Conservation (phyloP, 2,329 filamentous ascomycete species). For the Trichoderma cornu-damae region DNA sequence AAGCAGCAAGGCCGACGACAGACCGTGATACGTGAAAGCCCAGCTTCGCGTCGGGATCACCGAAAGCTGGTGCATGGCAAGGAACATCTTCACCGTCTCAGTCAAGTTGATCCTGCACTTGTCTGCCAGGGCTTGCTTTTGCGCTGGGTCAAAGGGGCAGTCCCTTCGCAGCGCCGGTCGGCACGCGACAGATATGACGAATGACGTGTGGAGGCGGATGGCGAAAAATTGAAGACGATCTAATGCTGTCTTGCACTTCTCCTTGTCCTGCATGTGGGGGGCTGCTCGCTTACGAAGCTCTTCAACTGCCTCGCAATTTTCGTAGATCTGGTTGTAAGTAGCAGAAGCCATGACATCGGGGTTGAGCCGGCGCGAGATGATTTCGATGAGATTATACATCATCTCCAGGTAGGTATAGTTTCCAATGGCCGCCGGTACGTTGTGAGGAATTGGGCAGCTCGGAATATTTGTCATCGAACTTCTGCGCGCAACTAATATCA, state of each 20-base stretch:
- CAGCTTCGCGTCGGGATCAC: slow-evolving; percentile 62
- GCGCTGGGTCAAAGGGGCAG: slow-evolving; percentile 44
- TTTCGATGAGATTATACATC: slow-evolving; percentile 60
- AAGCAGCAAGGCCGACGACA: slow-evolving; percentile 60
- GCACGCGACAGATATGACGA: slow-evolving; percentile 61
- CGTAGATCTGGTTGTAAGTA: slow-evolving; percentile 51
- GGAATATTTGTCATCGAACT: slow-evolving; percentile 59
- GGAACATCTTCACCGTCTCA: slow-evolving; percentile 63
- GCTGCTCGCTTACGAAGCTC: slow-evolving; percentile 45
- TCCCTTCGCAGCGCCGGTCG: slow-evolving; percentile 56
- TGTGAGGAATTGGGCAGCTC: slow-evolving; percentile 49
- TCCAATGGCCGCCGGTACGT: slow-evolving; percentile 38
- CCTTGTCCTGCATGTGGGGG: slow-evolving; percentile 53
- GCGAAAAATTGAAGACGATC: slow-evolving; percentile 61
- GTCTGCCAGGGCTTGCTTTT: slow-evolving; percentile 52
- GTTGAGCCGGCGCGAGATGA: slow-evolving; percentile 54
- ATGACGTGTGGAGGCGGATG: slow-evolving; percentile 59
- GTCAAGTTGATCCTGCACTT: slow-evolving; percentile 59
- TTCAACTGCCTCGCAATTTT: slow-evolving; percentile 53
- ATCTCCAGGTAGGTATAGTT: slow-evolving; percentile 57
- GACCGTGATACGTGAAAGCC: slow-evolving; percentile 63
- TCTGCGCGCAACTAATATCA: slow-evolving; percentile 30
- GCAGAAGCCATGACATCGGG: slow-evolving; percentile 48
- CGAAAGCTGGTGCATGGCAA: slow-evolving; percentile 63
- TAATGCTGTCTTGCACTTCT: slow-evolving; percentile 58